Percentiles rank a stretch among this genome's conserved stretches.
Conservation (phyloP, 129 eudicot genomes). For the Tanacetum coccineum region DNA sequence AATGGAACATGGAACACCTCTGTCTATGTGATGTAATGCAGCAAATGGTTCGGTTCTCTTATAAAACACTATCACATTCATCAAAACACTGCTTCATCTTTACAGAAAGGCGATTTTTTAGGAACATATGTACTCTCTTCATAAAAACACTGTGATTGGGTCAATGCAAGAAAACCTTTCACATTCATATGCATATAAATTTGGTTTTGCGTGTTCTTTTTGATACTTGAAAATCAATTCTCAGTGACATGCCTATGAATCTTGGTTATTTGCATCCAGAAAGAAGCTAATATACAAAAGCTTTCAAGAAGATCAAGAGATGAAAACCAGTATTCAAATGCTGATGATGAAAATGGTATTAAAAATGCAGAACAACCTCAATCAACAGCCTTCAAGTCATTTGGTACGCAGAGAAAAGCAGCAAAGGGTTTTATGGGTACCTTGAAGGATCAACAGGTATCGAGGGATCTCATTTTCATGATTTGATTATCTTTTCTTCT, state of each 20-base stretch:
- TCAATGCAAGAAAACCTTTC: neutral
- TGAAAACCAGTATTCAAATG: slow-evolving; percentile 36
- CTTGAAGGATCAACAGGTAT: slow-evolving; percentile 76
- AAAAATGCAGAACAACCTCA: slow-evolving; percentile 45
- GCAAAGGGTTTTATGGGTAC: slow-evolving; percentile 50
- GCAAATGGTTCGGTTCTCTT: neutral
- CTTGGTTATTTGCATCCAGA: slow-evolving; percentile 34
- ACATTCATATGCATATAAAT: neutral
- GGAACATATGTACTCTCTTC: neutral
- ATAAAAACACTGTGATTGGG: slow-evolving; percentile 3
- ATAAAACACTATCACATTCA: neutral
- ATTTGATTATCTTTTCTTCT: neutral
- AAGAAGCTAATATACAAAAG: slow-evolving; percentile 45
- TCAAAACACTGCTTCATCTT: neutral
- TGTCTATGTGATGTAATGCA: slow-evolving; percentile 14
- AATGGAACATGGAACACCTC: neutral
- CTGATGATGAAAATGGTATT: slow-evolving; percentile 37
- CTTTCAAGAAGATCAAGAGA: slow-evolving; percentile 47
- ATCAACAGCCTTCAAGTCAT: slow-evolving; percentile 50
- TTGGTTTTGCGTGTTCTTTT: slow-evolving; percentile 20
- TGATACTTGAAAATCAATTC: neutral
- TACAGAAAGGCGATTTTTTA: neutral
- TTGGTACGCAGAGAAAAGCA: slow-evolving; percentile 55
- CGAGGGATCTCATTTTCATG: neutral
- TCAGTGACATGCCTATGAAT: slow-evolving; percentile 9